Conservation (phyloP, 805 yeast genomes). For the Kluyveromyces lactis region DNA sequence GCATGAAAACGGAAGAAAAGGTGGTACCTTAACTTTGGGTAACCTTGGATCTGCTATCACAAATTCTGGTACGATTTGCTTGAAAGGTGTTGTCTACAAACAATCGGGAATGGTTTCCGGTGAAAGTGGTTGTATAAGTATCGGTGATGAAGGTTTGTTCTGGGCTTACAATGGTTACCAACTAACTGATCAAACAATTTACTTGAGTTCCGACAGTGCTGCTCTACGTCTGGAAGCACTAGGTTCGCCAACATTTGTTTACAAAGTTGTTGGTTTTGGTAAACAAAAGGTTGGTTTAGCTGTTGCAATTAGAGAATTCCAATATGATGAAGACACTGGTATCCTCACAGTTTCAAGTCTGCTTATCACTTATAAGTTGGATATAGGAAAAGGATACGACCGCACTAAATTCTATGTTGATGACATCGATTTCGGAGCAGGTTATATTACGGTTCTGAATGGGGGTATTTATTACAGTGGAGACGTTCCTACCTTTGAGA, state of each 20-base stretch:
- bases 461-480: constrained; percentile 6
- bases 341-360: constrained; percentile 6
- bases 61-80: constrained; percentile 12
- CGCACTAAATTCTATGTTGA: constrained; percentile 1
- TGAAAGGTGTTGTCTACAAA: constrained; percentile 5
- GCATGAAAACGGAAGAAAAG: constrained; percentile 5
- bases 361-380: constrained; percentile 5
- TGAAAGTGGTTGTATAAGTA: constrained; percentile 12
- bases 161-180: constrained; percentile 5
- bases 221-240: constrained; percentile 9
- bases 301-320: constrained; percentile 4
- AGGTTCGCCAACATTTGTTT: constrained; percentile 5
- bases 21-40: constrained; percentile 5
- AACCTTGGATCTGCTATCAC: constrained; percentile 5
- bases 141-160: constrained; percentile 9
- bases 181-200: constrained; percentile 9
- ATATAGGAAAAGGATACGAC: constrained; percentile 12
- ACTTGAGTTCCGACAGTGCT: constrained; percentile 7
- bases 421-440: constrained; percentile 4
- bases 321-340: constrained; percentile 9
- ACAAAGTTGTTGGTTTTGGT: constrained; percentile 10
- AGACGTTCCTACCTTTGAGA: background rate
- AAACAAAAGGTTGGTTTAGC: constrained; percentile 8
- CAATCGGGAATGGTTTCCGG: constrained; percentile 8
- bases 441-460: constrained; percentile 1